Conservation (phyloP, 345 rosid genomes). For the Leavenworthia alabamica region DNA sequence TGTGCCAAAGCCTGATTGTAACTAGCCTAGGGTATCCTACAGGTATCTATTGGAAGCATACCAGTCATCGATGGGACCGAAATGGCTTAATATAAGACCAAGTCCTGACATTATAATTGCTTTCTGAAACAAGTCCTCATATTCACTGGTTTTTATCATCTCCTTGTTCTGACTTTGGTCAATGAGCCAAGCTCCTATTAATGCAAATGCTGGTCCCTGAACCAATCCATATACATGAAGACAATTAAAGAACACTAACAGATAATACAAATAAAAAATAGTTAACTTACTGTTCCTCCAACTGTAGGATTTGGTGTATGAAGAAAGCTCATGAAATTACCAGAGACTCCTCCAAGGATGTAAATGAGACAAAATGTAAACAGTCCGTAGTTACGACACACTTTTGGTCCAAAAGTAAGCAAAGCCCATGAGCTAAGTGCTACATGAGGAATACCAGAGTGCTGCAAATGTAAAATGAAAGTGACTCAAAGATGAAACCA, state of each 20-base stretch:
- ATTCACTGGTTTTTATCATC: constrained; percentile 37
- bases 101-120: constrained; percentile 58
- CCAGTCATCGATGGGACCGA: constrained; percentile 80
- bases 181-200: constrained; percentile 88
- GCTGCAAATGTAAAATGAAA: constrained; percentile 39
- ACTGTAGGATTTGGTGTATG: constrained; percentile 76
- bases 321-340: constrained; percentile 82
- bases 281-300: constrained; percentile 71
- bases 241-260: background rate
- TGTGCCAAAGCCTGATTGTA: too few relatives aligned
- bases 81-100: constrained; percentile 67
- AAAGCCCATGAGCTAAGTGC: constrained; percentile 82
- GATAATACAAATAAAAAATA: background rate
- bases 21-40: too few relatives aligned
- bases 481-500: constrained; percentile 10
- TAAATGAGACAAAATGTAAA: constrained; percentile 68
- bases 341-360: constrained; percentile 81
- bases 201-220: constrained; percentile 75
- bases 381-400: constrained; percentile 66
- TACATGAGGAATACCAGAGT: constrained; percentile 67
- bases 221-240: background rate
- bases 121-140: constrained; percentile 61
- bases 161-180: constrained; percentile 62
- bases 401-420: constrained; percentile 68
- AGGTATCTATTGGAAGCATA: constrained; percentile 32